Evolutionary conservation across 2,329 filamentous ascomycete species (phyloP).

Genomic region (Gremmenia infestans): DNA sequence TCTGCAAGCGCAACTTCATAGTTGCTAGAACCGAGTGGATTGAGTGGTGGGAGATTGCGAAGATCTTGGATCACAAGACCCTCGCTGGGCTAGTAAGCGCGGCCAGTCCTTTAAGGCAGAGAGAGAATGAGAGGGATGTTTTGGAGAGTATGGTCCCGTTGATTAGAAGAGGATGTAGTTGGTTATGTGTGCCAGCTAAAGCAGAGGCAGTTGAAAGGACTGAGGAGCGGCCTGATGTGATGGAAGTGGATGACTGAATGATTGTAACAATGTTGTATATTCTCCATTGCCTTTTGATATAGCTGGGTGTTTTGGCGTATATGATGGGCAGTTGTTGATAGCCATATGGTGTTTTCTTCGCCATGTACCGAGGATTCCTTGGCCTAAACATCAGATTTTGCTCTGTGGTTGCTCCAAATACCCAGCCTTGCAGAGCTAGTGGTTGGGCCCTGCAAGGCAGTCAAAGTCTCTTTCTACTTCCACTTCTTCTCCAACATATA

Average conservation of each 20-base stretch:
- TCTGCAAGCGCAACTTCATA: constrained; percentile 45
- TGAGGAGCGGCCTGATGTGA: constrained; percentile 1
- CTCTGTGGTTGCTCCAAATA: background rate
- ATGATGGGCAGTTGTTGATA: background rate
- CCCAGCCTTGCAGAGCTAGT: background rate
- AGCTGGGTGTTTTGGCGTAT: background rate
- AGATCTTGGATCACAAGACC: constrained; percentile 10
- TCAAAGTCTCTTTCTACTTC: background rate
- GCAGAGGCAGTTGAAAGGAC: background rate
- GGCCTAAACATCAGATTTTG: background rate
- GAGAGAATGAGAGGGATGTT: constrained; percentile 29
- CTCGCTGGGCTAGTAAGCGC: constrained; percentile 14
- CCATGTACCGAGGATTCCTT: background rate
- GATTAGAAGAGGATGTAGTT: constrained; percentile 33
- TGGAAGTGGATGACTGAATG: constrained; percentile 6
- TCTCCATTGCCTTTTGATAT: background rate
- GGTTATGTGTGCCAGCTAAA: constrained; percentile 28
- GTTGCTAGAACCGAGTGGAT: constrained; percentile 54
- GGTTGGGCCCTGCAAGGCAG: background rate
- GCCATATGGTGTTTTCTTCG: background rate
- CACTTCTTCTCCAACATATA: background rate
- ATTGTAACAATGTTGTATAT: background rate
- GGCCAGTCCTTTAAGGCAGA: constrained; percentile 18
- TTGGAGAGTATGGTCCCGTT: constrained; percentile 31
- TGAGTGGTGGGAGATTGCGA: constrained; percentile 51